phyloP scores from a whole-genome alignment of 495 filamentous ascomycete genomes.

The Rhizodiscina lignyota region DNA sequence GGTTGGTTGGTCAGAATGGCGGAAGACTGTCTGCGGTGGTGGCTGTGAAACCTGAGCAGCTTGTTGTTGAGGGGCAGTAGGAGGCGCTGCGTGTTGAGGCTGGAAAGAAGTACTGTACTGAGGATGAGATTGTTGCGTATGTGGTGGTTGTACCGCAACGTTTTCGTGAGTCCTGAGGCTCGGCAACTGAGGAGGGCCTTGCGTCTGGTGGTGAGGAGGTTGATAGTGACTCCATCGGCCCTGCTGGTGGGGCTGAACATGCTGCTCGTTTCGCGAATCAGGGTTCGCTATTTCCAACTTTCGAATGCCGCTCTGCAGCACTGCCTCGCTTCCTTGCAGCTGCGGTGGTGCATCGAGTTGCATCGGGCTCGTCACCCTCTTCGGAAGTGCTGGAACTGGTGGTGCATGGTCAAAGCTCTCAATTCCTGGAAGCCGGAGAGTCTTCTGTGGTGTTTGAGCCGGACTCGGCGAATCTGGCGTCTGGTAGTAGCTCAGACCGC shows the following conservation, averaged over 20 bases:
- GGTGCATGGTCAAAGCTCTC: conserved; percentile 72
- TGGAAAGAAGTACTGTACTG: too few species aligned
- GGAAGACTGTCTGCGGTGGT: neutral
- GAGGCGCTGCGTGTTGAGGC: too few species aligned
- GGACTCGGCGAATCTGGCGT: conserved; percentile 40
- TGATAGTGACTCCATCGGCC: too few species aligned
- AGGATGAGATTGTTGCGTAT: too few species aligned
- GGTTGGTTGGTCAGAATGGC: conserved; percentile 27
- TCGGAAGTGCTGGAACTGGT: conserved; percentile 32
- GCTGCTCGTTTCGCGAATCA: too few species aligned
- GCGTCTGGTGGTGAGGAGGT: too few species aligned
- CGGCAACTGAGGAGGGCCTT: too few species aligned
- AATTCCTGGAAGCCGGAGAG: conserved; percentile 64
- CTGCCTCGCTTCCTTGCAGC: conserved; percentile 46
- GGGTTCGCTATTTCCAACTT: conserved; percentile 51
- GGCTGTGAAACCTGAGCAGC: conserved; percentile 6
- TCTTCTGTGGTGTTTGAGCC: conserved; percentile 11
- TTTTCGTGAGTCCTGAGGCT: too few species aligned
- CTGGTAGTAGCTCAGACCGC: conserved; percentile 39
- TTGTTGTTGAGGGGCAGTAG: conserved; percentile 5
- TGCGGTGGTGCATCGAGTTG: conserved; percentile 18
- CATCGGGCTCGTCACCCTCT: conserved; percentile 24
- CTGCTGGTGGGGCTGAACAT: too few species aligned
- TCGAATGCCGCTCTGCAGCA: conserved; percentile 55
- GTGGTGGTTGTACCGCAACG: too few species aligned